Evolutionary conservation across 2,329 filamentous ascomycete species (phyloP).

Genomic region (Alternaria gaisen): DNA sequence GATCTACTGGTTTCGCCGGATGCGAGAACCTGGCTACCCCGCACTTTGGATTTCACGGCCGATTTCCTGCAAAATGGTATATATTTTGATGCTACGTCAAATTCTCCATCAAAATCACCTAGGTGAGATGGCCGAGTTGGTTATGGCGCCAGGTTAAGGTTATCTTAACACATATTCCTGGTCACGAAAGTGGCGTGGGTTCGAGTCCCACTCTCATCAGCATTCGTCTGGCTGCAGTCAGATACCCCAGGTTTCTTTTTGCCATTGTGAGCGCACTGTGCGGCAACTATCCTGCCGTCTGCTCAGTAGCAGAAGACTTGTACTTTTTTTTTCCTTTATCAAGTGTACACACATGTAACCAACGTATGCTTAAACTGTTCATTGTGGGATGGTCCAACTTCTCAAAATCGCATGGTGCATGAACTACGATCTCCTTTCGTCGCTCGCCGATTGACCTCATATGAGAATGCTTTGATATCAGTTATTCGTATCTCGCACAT

Average conservation of each 20-base stretch:
- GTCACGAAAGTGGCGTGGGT: conserved; percentile 50
- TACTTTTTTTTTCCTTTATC: not conserved
- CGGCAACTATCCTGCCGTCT: not conserved
- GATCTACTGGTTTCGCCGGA: not conserved
- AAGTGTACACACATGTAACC: not conserved
- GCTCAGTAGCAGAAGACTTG: not conserved
- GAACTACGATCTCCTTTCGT: not conserved
- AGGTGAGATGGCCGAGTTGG: conserved; percentile 30
- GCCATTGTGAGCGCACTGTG: not conserved
- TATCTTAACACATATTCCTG: conserved; percentile 46
- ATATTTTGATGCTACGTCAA: rapidly evolving
- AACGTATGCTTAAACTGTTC: not conserved
- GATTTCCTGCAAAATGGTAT: rapidly evolving
- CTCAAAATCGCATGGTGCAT: not conserved
- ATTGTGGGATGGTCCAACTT: too few species aligned
- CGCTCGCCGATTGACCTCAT: not conserved
- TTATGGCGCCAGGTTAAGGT: conserved; percentile 52
- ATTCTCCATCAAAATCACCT: not conserved
- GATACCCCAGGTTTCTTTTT: conserved; percentile 34
- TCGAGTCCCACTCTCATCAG: conserved; percentile 50
- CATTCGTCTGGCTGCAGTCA: conserved; percentile 34
- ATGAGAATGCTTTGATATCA: not conserved
- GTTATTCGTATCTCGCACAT: too few species aligned
- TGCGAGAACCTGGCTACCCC: too few species aligned
- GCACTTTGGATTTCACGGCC: too few species aligned